Evolutionary conservation across 805 yeast species (phyloP).

Genomic region (Myxozyma nipponensis): DNA sequence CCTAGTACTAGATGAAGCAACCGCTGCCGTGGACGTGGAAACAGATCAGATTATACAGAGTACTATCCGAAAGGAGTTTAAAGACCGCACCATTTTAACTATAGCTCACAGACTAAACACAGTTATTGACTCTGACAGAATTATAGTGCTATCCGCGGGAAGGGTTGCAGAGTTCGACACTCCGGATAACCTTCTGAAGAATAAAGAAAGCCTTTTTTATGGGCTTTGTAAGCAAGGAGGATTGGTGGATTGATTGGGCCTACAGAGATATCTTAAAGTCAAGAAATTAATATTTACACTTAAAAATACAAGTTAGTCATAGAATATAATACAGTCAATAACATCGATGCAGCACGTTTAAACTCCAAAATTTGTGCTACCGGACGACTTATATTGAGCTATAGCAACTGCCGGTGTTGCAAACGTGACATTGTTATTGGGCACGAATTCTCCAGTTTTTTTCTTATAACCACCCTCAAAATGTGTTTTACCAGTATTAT

Average conservation of each 20-base stretch:
- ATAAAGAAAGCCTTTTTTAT: constrained; percentile 48
- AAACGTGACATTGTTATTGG: constrained; percentile 2
- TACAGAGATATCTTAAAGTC: neutral
- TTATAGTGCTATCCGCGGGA: constrained; percentile 71
- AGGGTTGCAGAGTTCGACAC: constrained; percentile 72
- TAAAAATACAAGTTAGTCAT: neutral
- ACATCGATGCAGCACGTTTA: neutral
- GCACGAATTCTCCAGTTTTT: constrained; percentile 11
- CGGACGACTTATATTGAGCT: constrained; percentile 2
- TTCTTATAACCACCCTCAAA: constrained; percentile 16
- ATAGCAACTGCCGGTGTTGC: constrained; percentile 15
- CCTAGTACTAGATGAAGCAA: constrained; percentile 78
- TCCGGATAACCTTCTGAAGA: constrained; percentile 59
- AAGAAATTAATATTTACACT: neutral
- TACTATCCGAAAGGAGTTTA: constrained; percentile 70
- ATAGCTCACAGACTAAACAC: constrained; percentile 89
- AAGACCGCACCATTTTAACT: constrained; percentile 72
- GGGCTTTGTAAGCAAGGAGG: constrained; percentile 29
- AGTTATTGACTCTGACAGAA: constrained; percentile 75
- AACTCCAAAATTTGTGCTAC: neutral
- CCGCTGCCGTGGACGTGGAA: constrained; percentile 86
- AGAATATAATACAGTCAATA: neutral
- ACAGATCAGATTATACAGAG: constrained; percentile 77
- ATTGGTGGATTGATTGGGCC: constrained; percentile 9
- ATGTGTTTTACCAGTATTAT: constrained; percentile 18